Base-by-base conservation (phyloP, 179 eudicot genomes). In the Spinacia oleracea region DNA sequence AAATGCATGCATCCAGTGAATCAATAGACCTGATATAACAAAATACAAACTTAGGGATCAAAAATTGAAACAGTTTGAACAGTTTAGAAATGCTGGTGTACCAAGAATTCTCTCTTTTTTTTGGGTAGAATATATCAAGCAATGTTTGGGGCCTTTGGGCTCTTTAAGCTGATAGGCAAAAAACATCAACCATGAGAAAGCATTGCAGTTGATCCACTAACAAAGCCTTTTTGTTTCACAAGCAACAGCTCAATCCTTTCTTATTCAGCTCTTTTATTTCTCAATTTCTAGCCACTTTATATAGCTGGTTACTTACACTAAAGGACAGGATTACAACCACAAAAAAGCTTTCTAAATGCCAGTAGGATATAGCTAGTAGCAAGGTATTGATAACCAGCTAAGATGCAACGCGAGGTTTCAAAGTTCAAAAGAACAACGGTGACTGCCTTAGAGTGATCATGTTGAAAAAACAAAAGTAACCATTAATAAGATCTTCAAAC, bases 1-100 rank as follows among this genome's bases (percentile, higher is more conserved):
- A 95, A 43, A 89, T 91, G 87, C 97, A 95, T 81, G 91, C 89
- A 74, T 87, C 90, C 69, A 83, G 77, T 15, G 98, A 89, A 81
- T 95, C 98, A 81, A 93, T 81, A 62, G 98, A 91, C 81, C 98
- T 95, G 66, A 69, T 70, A 32, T 78, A 77, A 43, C 59, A 78
- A 15, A 78, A 16, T 23, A 48, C 73, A 46, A 74, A 46, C 35
- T 55, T 29, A 45, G 71, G 59, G 23, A 70, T 74, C 42, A 79
- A 59, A n/a, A 43, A 72, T 75, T 53, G 31, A 66, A n/a, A 21
- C 12, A 42, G 1, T 32, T 38, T 45, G 31, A 46, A 27, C 46
- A 46, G n/a, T 25, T 31, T 12, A 32, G 11, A 72, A 23, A 14
- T 55, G 45, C 50, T 25, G 51, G 70, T 43, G 25, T 0, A 64